Evolutionary conservation across 106 monocot species (phyloP).

Genomic region (Phalaenopsis aphrodite): DNA sequence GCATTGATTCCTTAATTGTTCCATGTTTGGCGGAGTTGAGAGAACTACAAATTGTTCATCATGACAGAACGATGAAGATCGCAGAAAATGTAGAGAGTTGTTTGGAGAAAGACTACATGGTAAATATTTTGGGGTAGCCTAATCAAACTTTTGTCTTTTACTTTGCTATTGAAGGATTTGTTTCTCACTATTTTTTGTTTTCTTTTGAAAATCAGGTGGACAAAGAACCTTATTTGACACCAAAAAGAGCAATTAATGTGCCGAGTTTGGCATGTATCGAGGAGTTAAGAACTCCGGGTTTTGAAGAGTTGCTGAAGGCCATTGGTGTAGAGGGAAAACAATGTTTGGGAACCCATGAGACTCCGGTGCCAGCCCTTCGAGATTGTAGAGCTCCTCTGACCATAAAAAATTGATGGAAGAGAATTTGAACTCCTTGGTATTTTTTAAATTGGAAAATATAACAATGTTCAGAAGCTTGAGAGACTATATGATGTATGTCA

Average conservation of each 20-base stretch:
- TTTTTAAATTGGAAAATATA: background rate
- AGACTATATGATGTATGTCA: background rate
- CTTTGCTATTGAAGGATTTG: background rate
- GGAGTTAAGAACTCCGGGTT: conserved; percentile 62
- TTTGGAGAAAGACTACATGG: conserved; percentile 63
- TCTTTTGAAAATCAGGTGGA: conserved; percentile 45
- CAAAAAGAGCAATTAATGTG: conserved; percentile 48
- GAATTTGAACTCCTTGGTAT: background rate
- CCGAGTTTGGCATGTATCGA: conserved; percentile 54
- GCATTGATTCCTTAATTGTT: conserved; percentile 24
- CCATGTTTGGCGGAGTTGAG: conserved; percentile 30
- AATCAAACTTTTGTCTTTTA: background rate
- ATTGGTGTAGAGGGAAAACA: conserved; percentile 48
- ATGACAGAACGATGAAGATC: conserved; percentile 36
- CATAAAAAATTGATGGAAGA: conserved; percentile 5
- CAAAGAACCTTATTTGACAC: conserved; percentile 70
- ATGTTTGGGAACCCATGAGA: conserved; percentile 26
- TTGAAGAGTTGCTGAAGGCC: conserved; percentile 62
- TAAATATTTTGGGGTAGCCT: conserved; percentile 12
- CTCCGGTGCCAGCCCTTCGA: conserved; percentile 20
- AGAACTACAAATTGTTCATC: conserved; percentile 42
- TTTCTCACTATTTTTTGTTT: background rate
- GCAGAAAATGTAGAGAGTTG: conserved; percentile 37
- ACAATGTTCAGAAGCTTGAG: too few species aligned
- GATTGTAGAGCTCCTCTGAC: conserved; percentile 54